Conservation (phyloP, 164 flowering plant species). For the Litsea cubeba region DNA sequence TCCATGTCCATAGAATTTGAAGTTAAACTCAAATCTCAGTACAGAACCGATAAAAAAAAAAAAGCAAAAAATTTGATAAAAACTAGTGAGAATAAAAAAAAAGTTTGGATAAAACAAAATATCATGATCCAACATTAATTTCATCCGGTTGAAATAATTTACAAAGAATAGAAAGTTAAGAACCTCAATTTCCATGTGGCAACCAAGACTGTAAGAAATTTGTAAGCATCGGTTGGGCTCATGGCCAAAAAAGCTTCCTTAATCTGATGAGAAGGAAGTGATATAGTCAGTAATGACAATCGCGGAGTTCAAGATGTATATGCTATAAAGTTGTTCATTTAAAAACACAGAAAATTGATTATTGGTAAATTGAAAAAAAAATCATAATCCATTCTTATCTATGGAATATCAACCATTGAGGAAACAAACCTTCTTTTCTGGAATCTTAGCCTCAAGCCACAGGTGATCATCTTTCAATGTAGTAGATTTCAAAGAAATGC, state of each 20-base stretch:
- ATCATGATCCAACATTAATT: not conserved
- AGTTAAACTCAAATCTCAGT: not conserved
- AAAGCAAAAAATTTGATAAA: too few relatives aligned
- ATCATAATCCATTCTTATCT: not conserved
- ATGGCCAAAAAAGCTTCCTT: constrained; percentile 56
- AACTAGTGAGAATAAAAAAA: not conserved
- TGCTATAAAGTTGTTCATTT: not conserved
- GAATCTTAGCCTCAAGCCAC: constrained; percentile 35
- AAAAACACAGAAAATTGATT: not conserved
- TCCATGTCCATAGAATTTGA: not conserved
- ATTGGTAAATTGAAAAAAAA: not conserved
- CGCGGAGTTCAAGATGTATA: not conserved
- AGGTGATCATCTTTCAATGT: constrained; percentile 31
- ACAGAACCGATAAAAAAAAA: not conserved
- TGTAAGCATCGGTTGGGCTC: constrained; percentile 50
- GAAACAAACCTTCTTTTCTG: constrained; percentile 65
- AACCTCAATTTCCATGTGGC: constrained; percentile 71
- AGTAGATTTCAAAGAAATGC: constrained; percentile 24
- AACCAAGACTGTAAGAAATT: constrained; percentile 50
- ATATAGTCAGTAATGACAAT: not conserved
- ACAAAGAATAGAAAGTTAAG: not conserved
- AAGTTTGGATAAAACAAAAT: not conserved
- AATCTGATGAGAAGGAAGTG: constrained; percentile 40
- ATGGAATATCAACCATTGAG: not conserved
- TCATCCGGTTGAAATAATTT: not conserved